A percentile compares a stretch with the other conserved stretches of the same genome.
These are phyloP conservation scores for Mercurialis annua DNA, from an alignment of 345 rosid species.

Conservation along the genomic window DNA sequence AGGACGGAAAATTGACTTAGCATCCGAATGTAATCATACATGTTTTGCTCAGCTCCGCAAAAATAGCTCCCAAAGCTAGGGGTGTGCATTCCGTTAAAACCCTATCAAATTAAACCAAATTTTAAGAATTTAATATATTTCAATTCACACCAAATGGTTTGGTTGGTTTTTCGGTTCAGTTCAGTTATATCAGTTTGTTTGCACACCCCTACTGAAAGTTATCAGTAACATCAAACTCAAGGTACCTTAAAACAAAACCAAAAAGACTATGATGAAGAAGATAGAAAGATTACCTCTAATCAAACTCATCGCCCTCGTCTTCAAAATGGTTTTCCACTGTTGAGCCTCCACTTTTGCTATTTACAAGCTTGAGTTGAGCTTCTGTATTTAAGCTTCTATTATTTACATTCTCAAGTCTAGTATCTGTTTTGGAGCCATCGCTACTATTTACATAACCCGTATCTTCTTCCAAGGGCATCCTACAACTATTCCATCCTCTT, in stretches of 20 bases:
- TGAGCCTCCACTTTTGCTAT: conserved; percentile 43
- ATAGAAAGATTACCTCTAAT: conserved; percentile 47
- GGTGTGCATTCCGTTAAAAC: neutral
- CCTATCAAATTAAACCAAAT: too few species aligned
- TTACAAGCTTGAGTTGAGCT: conserved; percentile 55
- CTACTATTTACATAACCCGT: conserved; percentile 47
- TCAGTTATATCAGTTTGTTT: too few species aligned
- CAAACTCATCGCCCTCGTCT: conserved; percentile 51
- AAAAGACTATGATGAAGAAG: neutral
- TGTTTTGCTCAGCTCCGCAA: neutral
- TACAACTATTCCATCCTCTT: conserved; percentile 32
- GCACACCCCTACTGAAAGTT: too few species aligned
- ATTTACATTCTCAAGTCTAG: conserved; percentile 50
- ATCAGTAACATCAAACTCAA: neutral
- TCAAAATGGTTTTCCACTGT: conserved; percentile 51
- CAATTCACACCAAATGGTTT: too few species aligned
- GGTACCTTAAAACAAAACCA: neutral
- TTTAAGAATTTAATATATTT: too few species aligned
- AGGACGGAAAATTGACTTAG: too few species aligned
- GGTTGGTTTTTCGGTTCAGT: too few species aligned
- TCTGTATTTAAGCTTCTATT: conserved; percentile 44
- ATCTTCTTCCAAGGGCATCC: conserved; percentile 33
- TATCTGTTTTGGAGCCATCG: conserved; percentile 26
- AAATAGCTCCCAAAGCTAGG: neutral
- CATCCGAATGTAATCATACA: neutral